Percentiles rank a stretch among this genome's conserved stretches.
These are phyloP conservation scores for Rhizodiscina lignyota DNA, from an alignment of 495 filamentous ascomycete genomes.

Conservation along the genomic window DNA sequence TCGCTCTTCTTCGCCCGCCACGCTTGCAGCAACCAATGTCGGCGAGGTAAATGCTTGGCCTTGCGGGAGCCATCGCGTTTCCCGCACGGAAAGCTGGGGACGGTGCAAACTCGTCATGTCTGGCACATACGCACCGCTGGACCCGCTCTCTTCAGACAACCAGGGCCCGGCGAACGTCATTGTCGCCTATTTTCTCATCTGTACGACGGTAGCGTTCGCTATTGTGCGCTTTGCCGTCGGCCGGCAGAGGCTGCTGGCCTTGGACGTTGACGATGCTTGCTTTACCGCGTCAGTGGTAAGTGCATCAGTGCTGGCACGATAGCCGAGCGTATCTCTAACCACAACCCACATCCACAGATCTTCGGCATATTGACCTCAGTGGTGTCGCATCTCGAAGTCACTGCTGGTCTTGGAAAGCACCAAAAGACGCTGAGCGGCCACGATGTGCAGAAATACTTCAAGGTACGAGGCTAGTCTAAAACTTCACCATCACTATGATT, in stretches of 20 bases:
- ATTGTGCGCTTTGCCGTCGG: not conserved
- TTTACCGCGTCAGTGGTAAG: not conserved
- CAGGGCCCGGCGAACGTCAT: not conserved
- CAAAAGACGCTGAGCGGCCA: not conserved
- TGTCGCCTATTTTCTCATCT: not conserved
- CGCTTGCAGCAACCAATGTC: too few relatives aligned
- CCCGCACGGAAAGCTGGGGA: too few relatives aligned
- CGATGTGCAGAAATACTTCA: not conserved
- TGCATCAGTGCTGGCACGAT: too few relatives aligned
- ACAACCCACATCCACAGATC: not conserved
- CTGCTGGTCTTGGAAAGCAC: not conserved
- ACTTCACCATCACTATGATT: not conserved
- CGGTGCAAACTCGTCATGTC: too few relatives aligned
- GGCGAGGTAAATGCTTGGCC: too few relatives aligned
- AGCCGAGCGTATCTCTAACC: not conserved
- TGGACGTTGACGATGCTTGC: not conserved
- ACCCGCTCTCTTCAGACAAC: not conserved
- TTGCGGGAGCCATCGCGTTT: too few relatives aligned
- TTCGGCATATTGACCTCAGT: not conserved
- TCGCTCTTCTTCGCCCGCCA: too few relatives aligned
- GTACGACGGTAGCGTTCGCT: not conserved
- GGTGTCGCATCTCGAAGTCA: not conserved
- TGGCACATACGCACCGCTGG: not conserved
- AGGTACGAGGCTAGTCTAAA: not conserved
- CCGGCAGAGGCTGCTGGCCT: not conserved